Evolutionary conservation across 805 yeast species (phyloP), one percentile per base, ranked within the genome.

Genomic region (Blastobotrys terrestris): DNA sequence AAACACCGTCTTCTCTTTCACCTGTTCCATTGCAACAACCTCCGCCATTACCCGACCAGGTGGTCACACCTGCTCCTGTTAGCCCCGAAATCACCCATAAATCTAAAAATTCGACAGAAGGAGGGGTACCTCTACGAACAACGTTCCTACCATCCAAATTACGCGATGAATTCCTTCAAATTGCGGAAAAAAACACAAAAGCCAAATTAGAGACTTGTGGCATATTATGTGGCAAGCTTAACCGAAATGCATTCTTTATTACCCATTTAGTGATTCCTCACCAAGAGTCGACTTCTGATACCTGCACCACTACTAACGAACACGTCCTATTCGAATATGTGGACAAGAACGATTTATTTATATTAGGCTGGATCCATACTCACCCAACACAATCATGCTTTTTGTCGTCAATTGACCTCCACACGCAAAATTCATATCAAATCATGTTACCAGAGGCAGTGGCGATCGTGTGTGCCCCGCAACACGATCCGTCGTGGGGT

Each of bases 351-450:
- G 84, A 79, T 55, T 65, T 83, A 45, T 81, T 83, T 59, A 77
- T 83, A n/a, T 69, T 83, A 2, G 88, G 88, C 2, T 83, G 88
- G 88, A 83, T 83, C 50, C 88, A 83, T 63, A 83, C 87, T 7
- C 88, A 83, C 62, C 88, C 88, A 3, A 79, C 87, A 8, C 88
- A 83, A 62, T 71, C 85, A n/a, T 83, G 88, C 57, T 83, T 83
- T 62, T 65, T 83, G 64, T 78, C 84, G 11, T 79, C 85, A 0
- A 78, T 83, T 46, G 88, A 83, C 60, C 66, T 83, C 50, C 88
- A 83, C 65, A 83, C 87, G 1, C 87, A 83, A 56, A 78, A 77
- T 55, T 77, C 85, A 2, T 83, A 83, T 63, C 88, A 83, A 66
- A 73, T 81, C 48, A 82, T 83, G 87, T 69, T 83, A 14, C 82